Conservation (phyloP, 2,329 filamentous ascomycete species). For the Aspergillus terreus region DNA sequence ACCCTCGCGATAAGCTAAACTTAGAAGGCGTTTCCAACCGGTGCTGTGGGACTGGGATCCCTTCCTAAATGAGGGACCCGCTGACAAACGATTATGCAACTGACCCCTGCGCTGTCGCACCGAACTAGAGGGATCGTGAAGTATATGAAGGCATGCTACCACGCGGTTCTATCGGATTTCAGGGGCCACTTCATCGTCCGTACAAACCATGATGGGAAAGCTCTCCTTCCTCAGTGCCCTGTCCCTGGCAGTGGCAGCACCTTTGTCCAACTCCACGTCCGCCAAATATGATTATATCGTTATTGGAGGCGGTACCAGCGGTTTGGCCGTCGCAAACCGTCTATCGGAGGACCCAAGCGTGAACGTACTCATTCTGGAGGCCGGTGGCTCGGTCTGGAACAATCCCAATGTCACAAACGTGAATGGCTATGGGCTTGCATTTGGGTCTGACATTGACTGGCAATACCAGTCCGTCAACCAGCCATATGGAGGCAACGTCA, state of each 20-base stretch:
- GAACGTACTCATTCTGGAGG: conserved; percentile 30
- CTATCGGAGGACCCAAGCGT: conserved; percentile 29
- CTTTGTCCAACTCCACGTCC: background rate
- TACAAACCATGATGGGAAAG: conserved; percentile 1
- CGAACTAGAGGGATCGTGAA: background rate
- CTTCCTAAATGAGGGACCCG: background rate
- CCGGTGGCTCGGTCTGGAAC: conserved; percentile 26
- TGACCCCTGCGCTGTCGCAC: background rate
- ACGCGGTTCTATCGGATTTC: background rate
- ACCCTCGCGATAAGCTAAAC: background rate
- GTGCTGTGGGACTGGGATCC: background rate
- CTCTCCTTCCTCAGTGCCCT: conserved; percentile 12
- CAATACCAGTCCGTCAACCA: conserved; percentile 39
- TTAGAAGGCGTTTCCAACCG: background rate
- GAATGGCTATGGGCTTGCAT: conserved; percentile 23
- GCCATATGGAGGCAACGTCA: conserved; percentile 33
- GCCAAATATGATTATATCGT: conserved; percentile 32
- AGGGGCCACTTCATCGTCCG: background rate
- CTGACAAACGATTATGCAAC: conserved; percentile 1
- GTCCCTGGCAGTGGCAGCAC: conserved; percentile 6
- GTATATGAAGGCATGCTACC: background rate
- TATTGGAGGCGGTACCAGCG: conserved; percentile 34
- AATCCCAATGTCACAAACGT: conserved; percentile 27
- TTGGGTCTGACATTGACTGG: conserved; percentile 41
- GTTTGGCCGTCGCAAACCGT: conserved; percentile 34